Evolutionary conservation across 768 basidiomycete genomes (phyloP).

Genomic region (Boletus vinaceobasis): DNA sequence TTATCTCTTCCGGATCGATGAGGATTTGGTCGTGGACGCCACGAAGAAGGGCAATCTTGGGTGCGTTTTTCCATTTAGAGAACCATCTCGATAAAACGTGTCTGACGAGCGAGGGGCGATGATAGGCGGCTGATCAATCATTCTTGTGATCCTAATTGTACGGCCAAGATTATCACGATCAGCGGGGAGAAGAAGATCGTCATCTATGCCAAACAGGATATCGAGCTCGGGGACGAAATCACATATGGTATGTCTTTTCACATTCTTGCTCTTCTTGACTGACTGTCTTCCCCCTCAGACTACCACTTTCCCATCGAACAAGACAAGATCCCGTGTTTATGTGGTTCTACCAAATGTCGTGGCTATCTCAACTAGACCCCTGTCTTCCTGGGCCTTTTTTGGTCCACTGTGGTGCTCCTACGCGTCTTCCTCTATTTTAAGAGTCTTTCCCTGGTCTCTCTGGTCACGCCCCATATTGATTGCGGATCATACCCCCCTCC

Average conservation of each 20-base stretch:
- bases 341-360: slow-evolving; percentile 87
- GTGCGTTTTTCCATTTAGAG: slow-evolving; percentile 43
- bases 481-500: slow-evolving; percentile 21
- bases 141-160: slow-evolving; percentile 94
- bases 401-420: not conserved
- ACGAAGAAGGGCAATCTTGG: slow-evolving; percentile 99
- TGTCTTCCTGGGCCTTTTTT: not conserved
- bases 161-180: slow-evolving; percentile 87
- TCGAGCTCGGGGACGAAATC: slow-evolving; percentile 96
- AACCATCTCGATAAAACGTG: slow-evolving; percentile 3
- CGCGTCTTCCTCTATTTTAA: not conserved
- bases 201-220: slow-evolving; percentile 96
- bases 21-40: slow-evolving; percentile 96
- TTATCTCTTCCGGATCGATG: slow-evolving; percentile 97
- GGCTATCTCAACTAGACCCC: slow-evolving; percentile 85
- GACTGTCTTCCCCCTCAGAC: slow-evolving; percentile 45
- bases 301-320: slow-evolving; percentile 99
- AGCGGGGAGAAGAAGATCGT: slow-evolving; percentile 97
- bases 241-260: slow-evolving; percentile 72
- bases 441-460: not conserved
- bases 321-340: slow-evolving; percentile 93
- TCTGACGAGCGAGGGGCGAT: slow-evolving; percentile 7
- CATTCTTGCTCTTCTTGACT: not conserved
- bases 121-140: slow-evolving; percentile 94
- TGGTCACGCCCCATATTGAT: slow-evolving; percentile 9